Base-by-base conservation (phyloP, 768 basidiomycete species). In the Collybiopsis luxurians region DNA sequence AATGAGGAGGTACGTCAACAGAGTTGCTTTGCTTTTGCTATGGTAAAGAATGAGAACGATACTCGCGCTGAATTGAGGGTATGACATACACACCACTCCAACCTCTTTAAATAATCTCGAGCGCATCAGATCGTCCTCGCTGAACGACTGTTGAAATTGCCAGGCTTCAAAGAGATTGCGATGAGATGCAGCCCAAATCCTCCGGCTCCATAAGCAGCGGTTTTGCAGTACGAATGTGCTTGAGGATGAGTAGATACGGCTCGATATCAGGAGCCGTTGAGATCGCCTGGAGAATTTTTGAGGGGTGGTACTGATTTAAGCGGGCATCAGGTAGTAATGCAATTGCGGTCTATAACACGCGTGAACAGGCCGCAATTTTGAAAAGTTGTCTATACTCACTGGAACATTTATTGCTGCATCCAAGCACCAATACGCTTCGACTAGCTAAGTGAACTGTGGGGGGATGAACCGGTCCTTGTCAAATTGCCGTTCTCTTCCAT, bases 391-490 rank as follows among this genome's bases (percentile, higher is more conserved):
- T 48, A 48, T 13, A 80, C 87, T 60, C 68, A 92, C 90, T 46
- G 79, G 68, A 50, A 88, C 67, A 43, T 84, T 74, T n/a, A 78
- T 74, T 11, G 87, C 89, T 2, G 82, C 78, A 70, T 94, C 92
- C 58, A 94, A 72, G 67, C 83, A 73, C 87, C 89, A 94, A 72
- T 93, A 93, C 64, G 92, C 91, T 72, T 90, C 87, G 17, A 89
- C 82, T 46, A 93, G 78, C 3, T 79, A 73, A 6, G 79, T 75
- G 64, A 92, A 92, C 63, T 92, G 91, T 2, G 89, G 86, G 3
- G 89, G 84, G 59, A 94, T 86, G 63, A 79, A 83, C 27, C 79
- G 72, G 68, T 82, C 68, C 68, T 74, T 53, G 65, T 73, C 70
- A 74, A 90, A 75, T 58, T 68, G 63, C 59, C 76, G 65, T 77